Evolutionary conservation across 1,139 yeast genomes (phyloP), one percentile per base, ranked within the genome.

Genomic region (Candida pseudoviswanathii): DNA sequence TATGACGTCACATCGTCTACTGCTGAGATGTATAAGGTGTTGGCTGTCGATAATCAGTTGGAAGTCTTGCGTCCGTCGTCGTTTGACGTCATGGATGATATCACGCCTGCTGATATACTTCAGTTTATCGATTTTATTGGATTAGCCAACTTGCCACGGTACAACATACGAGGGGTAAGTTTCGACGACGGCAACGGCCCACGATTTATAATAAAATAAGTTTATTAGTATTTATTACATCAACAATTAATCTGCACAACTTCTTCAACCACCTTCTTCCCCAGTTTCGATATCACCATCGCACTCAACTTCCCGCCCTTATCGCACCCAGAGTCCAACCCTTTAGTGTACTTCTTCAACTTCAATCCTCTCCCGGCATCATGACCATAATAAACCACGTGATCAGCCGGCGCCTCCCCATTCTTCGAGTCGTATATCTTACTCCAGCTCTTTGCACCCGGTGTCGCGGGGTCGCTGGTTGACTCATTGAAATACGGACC

Each of bases 351-450:
- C 53, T 80, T 77, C 55, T 80, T 78, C 46, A 86, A 57, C 50
- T 80, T 83, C 44, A 92, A 77, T 0, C 97, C 97, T 50, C 85
- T 72, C 49, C 83, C 76, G 3, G 97, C 96, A 64, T 89, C 96
- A 62, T 92, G 98, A 0, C 98, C 98, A 63, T 92, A 92, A 59
- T 82, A 84, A 1, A 90, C 92, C n/a, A 81, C 79, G 40, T 54
- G 45, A 4, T 62, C 50, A 1, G 67, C 62, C 37, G 61, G 55
- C 5, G 64, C 53, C 25, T 62, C 61, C 53, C 75, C 73, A 61
- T 82, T 81, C 52, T 78, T 71, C 42, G 71, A 65, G 57, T 85
- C 82, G 80, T 86, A 88, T 8, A 82, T 66, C 50, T 79, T 76
- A 22, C 85, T 79, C 91, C 96, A 89, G 16, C 82, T 75, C 4